Percentiles rank a stretch among this genome's conserved stretches.
These are phyloP conservation scores for Syzygium jambos DNA, from an alignment of 345 rosid species.

Conservation along the genomic window DNA sequence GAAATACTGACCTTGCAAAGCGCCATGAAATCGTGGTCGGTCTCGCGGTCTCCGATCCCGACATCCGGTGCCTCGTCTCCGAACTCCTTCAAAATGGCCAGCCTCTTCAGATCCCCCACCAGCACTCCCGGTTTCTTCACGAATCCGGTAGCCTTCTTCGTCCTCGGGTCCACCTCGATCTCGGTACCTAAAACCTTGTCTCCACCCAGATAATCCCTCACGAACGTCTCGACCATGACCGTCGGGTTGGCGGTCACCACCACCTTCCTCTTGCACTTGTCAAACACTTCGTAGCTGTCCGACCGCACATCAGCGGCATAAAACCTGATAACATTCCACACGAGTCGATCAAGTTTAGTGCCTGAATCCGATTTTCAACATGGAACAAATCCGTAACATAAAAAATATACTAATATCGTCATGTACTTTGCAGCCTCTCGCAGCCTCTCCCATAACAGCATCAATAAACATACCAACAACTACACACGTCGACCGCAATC, in stretches of 20 bases:
- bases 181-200: slow-evolving; percentile 92
- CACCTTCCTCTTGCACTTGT: slow-evolving; percentile 75
- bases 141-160: slow-evolving; percentile 79
- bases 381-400: not conserved
- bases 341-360: not conserved
- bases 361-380: not conserved
- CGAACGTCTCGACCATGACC: slow-evolving; percentile 90
- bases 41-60: slow-evolving; percentile 75
- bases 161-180: slow-evolving; percentile 71
- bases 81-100: slow-evolving; percentile 70
- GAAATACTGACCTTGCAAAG: slow-evolving; percentile 65
- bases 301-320: slow-evolving; percentile 84
- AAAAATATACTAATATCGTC: not conserved
- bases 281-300: slow-evolving; percentile 78
- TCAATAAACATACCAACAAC: not conserved
- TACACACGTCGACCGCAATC: not conserved
- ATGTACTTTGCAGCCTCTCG: not conserved
- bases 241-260: slow-evolving; percentile 94
- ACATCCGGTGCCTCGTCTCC: slow-evolving; percentile 59
- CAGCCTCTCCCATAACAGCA: not conserved
- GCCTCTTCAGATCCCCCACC: slow-evolving; percentile 58
- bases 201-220: slow-evolving; percentile 82
- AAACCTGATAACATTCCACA: slow-evolving; percentile 32
- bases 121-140: slow-evolving; percentile 83
- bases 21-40: slow-evolving; percentile 90